Percentiles rank a stretch among this genome's conserved stretches.
Conservation (phyloP, 176 grass and related monocot genomes). For the Musa beccarii region DNA sequence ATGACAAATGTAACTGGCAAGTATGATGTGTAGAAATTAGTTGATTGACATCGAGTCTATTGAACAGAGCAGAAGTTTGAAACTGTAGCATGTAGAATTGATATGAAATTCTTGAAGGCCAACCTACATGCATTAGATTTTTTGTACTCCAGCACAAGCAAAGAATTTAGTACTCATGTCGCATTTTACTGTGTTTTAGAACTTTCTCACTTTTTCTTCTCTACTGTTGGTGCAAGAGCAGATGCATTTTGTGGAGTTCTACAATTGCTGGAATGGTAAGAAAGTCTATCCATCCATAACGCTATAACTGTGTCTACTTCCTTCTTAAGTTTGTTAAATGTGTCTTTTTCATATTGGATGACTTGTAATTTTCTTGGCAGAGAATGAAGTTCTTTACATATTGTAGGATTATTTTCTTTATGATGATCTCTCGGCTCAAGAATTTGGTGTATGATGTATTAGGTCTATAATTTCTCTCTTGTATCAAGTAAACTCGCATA, state of each 20-base stretch:
- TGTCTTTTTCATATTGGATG: too few species aligned
- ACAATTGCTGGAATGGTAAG: conserved; percentile 45
- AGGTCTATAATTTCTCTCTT: not conserved
- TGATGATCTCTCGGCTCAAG: not conserved
- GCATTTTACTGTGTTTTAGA: conserved; percentile 1
- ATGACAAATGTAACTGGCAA: too few species aligned
- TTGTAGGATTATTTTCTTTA: not conserved
- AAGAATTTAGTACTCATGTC: not conserved
- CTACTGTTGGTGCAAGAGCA: conserved; percentile 8
- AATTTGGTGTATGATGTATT: too few species aligned
- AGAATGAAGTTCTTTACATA: not conserved
- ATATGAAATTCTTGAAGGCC: too few species aligned
- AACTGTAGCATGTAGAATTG: too few species aligned
- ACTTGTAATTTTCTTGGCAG: not conserved
- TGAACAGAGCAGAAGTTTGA: too few species aligned
- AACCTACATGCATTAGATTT: too few species aligned
- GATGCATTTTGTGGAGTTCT: conserved; percentile 46
- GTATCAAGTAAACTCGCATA: not conserved
- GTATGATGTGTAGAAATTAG: too few species aligned
- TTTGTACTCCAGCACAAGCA: too few species aligned
- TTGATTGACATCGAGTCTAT: too few species aligned
- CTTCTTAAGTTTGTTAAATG: too few species aligned
- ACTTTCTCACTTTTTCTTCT: conserved; percentile 6
- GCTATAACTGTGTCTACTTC: not conserved
- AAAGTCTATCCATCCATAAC: not conserved